Conservation (phyloP, 169 alveolate genomes). For the Plasmodium relictum region DNA sequence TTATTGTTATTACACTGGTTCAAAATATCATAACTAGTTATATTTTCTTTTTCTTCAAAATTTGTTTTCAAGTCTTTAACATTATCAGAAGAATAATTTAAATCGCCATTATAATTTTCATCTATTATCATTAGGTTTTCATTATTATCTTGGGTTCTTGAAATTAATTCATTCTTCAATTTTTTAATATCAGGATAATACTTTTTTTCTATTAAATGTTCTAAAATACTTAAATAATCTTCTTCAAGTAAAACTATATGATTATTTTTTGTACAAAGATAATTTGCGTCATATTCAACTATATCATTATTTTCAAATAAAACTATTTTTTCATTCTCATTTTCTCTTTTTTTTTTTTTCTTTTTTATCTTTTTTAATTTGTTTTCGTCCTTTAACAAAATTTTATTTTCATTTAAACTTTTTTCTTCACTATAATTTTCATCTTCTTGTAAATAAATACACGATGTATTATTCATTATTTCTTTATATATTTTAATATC, state of each 20-base stretch:
- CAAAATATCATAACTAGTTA: neutral
- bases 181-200: slow-evolving; percentile 81
- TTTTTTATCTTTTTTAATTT: neutral
- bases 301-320: slow-evolving; percentile 56
- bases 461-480: no score
- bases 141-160: slow-evolving; percentile 23
- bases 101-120: neutral
- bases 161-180: slow-evolving; percentile 37
- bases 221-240: slow-evolving; percentile 84
- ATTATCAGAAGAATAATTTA: slow-evolving; percentile 8
- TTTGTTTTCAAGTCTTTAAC: neutral
- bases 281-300: slow-evolving; percentile 49
- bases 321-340: slow-evolving; percentile 43
- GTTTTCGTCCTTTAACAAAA: neutral
- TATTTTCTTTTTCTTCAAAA: slow-evolving; percentile 13
- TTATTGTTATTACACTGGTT: slow-evolving; percentile 19
- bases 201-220: slow-evolving; percentile 82
- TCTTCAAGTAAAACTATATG: slow-evolving; percentile 79
- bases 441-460: neutral
- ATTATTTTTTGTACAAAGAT: slow-evolving; percentile 14
- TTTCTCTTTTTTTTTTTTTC: slow-evolving; percentile 2
- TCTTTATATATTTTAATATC: no score
- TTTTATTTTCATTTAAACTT: slow-evolving; percentile 16
- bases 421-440: neutral
- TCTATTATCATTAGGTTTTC: neutral